phyloP scores from a whole-genome alignment of 805 yeast species.

The Hanseniaspora singularis region DNA sequence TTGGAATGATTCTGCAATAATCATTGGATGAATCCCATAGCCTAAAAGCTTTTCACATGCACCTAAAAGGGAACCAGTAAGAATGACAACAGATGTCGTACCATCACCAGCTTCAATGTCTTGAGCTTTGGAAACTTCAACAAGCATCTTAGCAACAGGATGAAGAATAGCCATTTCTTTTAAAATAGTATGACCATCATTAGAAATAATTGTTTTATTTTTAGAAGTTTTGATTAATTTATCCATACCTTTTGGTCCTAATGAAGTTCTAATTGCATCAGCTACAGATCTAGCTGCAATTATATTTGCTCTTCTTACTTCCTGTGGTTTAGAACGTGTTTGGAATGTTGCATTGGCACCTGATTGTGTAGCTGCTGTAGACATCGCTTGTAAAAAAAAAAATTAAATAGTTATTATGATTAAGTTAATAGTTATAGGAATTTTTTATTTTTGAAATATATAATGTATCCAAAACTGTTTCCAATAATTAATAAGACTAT shows the following conservation, averaged over 20 bases:
- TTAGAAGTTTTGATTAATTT: conserved; percentile 91
- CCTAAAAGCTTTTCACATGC: conserved; percentile 86
- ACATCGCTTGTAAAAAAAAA: too few species aligned
- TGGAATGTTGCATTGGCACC: conserved; percentile 81
- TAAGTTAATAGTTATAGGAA: too few species aligned
- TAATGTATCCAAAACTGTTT: too few species aligned
- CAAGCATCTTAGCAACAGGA: conserved; percentile 98
- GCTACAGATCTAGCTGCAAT: conserved; percentile 90
- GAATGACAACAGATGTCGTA: conserved; percentile 90
- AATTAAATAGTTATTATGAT: too few species aligned
- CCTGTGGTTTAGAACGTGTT: conserved; percentile 90
- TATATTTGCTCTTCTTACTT: conserved; percentile 78
- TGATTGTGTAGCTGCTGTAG: conserved; percentile 20
- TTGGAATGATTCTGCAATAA: conserved; percentile 87
- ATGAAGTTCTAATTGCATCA: conserved; percentile 85
- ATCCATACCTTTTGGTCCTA: conserved; percentile 99
- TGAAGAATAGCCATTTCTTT: conserved; percentile 97
- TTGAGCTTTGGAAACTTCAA: conserved; percentile 93
- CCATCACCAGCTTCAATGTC: conserved; percentile 99
- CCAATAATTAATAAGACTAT: too few species aligned
- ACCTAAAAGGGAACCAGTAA: conserved; percentile 85
- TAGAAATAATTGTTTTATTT: conserved; percentile 88
- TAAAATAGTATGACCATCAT: conserved; percentile 95
- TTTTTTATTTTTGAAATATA: too few species aligned
- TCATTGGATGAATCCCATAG: conserved; percentile 90